Base-by-base conservation (phyloP, 306 rosid species). In the Cajanus cajan region DNA sequence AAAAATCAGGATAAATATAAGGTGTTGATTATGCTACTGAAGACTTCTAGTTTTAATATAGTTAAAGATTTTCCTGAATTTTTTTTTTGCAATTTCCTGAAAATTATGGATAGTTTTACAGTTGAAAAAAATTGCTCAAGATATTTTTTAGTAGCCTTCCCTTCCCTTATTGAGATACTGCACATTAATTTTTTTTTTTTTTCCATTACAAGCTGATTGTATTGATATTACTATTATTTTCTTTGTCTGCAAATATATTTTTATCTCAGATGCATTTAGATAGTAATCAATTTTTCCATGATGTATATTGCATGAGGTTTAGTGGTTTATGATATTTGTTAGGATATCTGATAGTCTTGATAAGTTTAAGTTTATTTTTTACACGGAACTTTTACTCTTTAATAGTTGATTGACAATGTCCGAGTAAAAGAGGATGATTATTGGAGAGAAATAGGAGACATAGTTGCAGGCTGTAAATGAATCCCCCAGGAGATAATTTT, bases 1-100 rank as follows among this genome's bases (percentile, higher is more conserved):
- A 94, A 83, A 84, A 94, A 94, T 79, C 75, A 82, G 68, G 93
- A 91, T 79, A 94, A 94, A 63, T 94, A 92, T 81, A 94, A 94
- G 98, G 98, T 92, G 73, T 51, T 67, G 33, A 18, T 31, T 40
- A 80, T 78, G 61, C 34, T 39, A 63, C 80, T 59, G 62, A 58
- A 68, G 62, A 45, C 21, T 55, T 52, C 40, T 70, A 2, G 7
- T 51, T 61, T 58, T 45, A 22, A 55, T 79, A 16, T 55, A 33
- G 36, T 41, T 5, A 16, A 10, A 50, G 24, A 31, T 55, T 59
- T 58, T 21, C 61, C 39, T 44, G 37, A 28, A 71, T 48, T 28
- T 28, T 28, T 62, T 21, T 50, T 63, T 44, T 24, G 36, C 58
- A 71, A 19, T 63, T 57, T 33, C 39, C 7, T 79, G 50, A 78